A percentile compares a stretch with the other conserved stretches of the same genome.
phyloP scores from a whole-genome alignment of 805 yeast species.

The Brettanomyces anomalus region DNA sequence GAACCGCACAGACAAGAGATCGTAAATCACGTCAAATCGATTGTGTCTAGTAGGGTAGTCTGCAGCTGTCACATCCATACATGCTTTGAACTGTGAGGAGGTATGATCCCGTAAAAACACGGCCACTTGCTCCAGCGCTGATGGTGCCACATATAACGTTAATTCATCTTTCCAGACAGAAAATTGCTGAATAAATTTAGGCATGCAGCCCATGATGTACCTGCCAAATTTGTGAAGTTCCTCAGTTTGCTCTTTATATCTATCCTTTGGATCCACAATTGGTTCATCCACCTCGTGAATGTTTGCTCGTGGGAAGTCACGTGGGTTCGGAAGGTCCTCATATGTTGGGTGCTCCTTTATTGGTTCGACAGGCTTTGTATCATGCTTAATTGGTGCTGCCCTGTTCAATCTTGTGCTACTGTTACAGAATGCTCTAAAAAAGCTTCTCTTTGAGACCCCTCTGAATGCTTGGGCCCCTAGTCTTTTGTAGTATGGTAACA shows the following conservation, averaged over 20 bases:
- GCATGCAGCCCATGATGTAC: slow-evolving; percentile 68
- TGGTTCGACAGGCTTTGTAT: no score
- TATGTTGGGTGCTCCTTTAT: slow-evolving; percentile 7
- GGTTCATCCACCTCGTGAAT: slow-evolving; percentile 31
- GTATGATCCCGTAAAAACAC: slow-evolving; percentile 70
- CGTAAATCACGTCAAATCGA: slow-evolving; percentile 83
- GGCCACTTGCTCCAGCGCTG: slow-evolving; percentile 63
- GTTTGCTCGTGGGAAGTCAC: slow-evolving; percentile 26
- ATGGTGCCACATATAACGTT: slow-evolving; percentile 65
- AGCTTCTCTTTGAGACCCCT: no score
- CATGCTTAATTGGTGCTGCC: no score
- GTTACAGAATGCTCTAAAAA: no score
- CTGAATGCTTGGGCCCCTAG: no score
- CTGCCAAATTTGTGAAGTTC: slow-evolving; percentile 77
- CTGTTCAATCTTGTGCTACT: no score
- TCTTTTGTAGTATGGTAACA: no score
- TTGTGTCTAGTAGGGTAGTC: slow-evolving; percentile 79
- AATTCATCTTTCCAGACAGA: slow-evolving; percentile 89
- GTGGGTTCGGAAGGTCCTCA: slow-evolving; percentile 25
- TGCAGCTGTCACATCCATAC: slow-evolving; percentile 77
- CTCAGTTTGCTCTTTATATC: slow-evolving; percentile 54
- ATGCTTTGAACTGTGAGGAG: slow-evolving; percentile 68
- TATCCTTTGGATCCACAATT: slow-evolving; percentile 69
- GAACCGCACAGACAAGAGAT: slow-evolving; percentile 69
- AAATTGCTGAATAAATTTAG: slow-evolving; percentile 75